Evolutionary conservation across 2,329 filamentous ascomycete genomes (phyloP).

Genomic region (Sporothrix brasiliensis): DNA sequence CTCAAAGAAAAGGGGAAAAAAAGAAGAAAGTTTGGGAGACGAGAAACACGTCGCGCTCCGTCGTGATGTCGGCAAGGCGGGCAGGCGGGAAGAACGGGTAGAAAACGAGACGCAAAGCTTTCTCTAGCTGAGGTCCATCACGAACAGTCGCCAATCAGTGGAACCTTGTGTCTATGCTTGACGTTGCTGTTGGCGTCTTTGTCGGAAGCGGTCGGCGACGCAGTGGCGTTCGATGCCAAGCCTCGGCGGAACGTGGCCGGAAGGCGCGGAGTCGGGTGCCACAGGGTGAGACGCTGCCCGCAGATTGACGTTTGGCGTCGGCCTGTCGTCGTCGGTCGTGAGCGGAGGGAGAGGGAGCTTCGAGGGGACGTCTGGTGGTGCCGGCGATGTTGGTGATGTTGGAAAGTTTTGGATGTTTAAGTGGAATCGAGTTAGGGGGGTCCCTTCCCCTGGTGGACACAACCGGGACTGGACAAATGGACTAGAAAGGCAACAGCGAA

Average conservation of each 20-base stretch:
- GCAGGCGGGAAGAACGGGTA: not conserved
- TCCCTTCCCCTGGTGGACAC: not conserved
- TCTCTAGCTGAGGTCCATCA: conserved; percentile 21
- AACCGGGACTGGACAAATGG: not conserved
- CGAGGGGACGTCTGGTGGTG: not conserved
- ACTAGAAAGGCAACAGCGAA: conserved; percentile 25
- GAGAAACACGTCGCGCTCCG: no score
- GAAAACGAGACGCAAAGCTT: conserved; percentile 12
- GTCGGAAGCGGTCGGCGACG: not conserved
- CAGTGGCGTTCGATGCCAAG: conserved; percentile 20
- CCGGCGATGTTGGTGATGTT: conserved; percentile 3
- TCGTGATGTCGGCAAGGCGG: not conserved
- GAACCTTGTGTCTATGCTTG: not conserved
- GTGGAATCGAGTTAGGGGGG: conserved; percentile 3
- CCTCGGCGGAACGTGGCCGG: conserved; percentile 22
- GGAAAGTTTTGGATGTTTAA: not conserved
- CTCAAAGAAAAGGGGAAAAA: not conserved
- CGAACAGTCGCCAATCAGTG: not conserved
- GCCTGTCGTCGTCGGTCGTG: not conserved
- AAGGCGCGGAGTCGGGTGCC: conserved; percentile 19
- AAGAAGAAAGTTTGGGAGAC: not conserved
- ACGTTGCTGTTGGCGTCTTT: not conserved
- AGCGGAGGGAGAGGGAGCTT: not conserved
- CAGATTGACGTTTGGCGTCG: not conserved
- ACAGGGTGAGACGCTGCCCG: not conserved